These are phyloP conservation scores for Piper betle DNA, from an alignment of 164 flowering plant species.

Conservation along the genomic window DNA sequence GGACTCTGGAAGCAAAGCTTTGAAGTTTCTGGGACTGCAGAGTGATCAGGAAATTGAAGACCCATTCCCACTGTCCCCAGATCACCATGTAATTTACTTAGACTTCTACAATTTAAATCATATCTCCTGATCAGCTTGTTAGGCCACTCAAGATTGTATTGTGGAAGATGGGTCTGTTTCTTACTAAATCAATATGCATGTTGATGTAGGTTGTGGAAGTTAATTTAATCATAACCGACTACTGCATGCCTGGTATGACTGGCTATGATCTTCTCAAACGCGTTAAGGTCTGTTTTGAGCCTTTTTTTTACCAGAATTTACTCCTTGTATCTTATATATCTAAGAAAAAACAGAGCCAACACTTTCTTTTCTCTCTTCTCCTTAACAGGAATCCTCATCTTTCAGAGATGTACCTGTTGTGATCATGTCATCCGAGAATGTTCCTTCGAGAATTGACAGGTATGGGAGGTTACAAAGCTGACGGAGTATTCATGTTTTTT, in stretches of 20 bases:
- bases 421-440: constrained; percentile 92
- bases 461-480: too few relatives aligned
- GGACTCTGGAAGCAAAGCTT: constrained; percentile 33
- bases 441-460: constrained; percentile 77
- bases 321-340: background rate
- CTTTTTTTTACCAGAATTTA: background rate
- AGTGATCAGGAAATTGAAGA: too few relatives aligned
- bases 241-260: constrained; percentile 45
- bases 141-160: too few relatives aligned
- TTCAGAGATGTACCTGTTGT: constrained; percentile 77
- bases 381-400: too few relatives aligned
- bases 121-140: too few relatives aligned
- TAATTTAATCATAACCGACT: too few relatives aligned
- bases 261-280: constrained; percentile 34
- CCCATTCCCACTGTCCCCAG: too few relatives aligned
- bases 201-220: constrained; percentile 22
- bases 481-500: too few relatives aligned
- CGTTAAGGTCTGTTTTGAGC: constrained; percentile 18
- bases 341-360: background rate
- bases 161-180: too few relatives aligned
- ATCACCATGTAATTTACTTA: too few relatives aligned
- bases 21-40: constrained; percentile 28
- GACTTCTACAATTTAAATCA: too few relatives aligned
- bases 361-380: background rate
- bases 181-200: too few relatives aligned